Conservation (phyloP, 306 rosid genomes). For the Ochetophila trinervis region DNA sequence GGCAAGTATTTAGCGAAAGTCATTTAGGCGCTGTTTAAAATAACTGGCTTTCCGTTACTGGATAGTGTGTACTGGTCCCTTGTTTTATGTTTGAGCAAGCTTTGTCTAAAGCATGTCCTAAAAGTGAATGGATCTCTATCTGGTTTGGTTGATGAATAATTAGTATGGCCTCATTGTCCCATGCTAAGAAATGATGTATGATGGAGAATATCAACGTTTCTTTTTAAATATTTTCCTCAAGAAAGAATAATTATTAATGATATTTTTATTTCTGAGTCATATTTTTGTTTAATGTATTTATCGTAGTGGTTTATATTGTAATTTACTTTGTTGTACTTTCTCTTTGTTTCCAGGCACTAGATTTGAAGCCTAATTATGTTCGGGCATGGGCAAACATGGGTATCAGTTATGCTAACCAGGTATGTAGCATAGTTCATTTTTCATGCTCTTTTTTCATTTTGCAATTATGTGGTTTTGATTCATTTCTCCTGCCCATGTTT, state of each 20-base stretch:
- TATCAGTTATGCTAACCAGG: slow-evolving; percentile 98
- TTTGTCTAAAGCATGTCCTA: no score
- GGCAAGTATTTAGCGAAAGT: not conserved
- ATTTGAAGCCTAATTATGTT: slow-evolving; percentile 96
- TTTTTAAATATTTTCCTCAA: no score
- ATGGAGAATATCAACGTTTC: not conserved
- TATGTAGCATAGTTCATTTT: slow-evolving; percentile 24
- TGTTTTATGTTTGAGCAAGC: no score
- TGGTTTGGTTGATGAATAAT: no score
- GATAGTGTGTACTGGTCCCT: no score
- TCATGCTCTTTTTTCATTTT: slow-evolving; percentile 11
- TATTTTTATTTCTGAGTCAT: not conserved
- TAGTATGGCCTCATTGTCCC: not conserved
- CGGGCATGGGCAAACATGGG: slow-evolving; percentile 99
- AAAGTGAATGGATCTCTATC: no score
- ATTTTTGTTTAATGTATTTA: not conserved
- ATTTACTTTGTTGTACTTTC: not conserved
- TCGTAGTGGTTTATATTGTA: not conserved
- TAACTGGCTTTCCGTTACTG: no score
- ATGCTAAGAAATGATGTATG: not conserved
- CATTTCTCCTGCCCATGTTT: slow-evolving; percentile 3
- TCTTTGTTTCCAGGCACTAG: slow-evolving; percentile 65
- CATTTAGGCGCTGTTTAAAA: no score
- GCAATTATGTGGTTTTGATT: not conserved
- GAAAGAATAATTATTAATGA: no score